Evolutionary conservation across 1,284 basidiomycete species (phyloP).

Genomic region (Jaminaea rosea): DNA sequence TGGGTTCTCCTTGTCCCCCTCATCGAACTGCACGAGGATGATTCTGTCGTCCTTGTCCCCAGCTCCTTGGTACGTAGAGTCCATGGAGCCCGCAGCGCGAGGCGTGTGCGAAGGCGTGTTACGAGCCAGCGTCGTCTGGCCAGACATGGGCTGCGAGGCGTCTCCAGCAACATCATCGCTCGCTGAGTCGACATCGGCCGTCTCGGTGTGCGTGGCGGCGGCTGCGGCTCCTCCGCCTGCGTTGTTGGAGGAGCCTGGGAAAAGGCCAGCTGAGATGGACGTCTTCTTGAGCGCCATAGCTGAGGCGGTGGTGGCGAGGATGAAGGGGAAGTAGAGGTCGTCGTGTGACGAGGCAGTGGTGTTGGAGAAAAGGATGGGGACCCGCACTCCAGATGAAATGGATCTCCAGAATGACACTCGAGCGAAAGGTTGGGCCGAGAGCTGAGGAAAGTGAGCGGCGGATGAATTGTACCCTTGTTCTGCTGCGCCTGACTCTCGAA

Average conservation of each 20-base stretch:
- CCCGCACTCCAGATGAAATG: too few relatives aligned
- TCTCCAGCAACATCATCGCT: neutral
- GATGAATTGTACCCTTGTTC: too few relatives aligned
- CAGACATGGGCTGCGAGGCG: neutral
- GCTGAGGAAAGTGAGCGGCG: too few relatives aligned
- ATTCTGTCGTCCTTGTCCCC: slow-evolving; percentile 23
- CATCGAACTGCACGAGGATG: slow-evolving; percentile 33
- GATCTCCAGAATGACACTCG: too few relatives aligned
- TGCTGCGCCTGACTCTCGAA: too few relatives aligned
- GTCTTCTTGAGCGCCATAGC: neutral
- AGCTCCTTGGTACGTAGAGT: neutral
- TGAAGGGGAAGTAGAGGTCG: neutral
- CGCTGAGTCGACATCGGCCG: neutral
- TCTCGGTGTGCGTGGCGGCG: neutral
- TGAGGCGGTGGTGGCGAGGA: neutral
- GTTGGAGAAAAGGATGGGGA: too few relatives aligned
- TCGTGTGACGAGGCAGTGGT: too few relatives aligned
- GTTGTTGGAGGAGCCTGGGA: neutral
- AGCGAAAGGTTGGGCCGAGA: too few relatives aligned
- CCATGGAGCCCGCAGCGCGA: neutral
- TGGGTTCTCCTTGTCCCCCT: slow-evolving; percentile 29
- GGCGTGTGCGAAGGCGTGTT: neutral
- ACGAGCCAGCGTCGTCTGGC: neutral
- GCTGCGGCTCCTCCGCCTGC: too few relatives aligned
- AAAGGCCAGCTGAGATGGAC: neutral